Evolutionary conservation across 176 grass and related monocot species (phyloP), one percentile per base, ranked within the genome.

Genomic region (Coix lacrymajobi): DNA sequence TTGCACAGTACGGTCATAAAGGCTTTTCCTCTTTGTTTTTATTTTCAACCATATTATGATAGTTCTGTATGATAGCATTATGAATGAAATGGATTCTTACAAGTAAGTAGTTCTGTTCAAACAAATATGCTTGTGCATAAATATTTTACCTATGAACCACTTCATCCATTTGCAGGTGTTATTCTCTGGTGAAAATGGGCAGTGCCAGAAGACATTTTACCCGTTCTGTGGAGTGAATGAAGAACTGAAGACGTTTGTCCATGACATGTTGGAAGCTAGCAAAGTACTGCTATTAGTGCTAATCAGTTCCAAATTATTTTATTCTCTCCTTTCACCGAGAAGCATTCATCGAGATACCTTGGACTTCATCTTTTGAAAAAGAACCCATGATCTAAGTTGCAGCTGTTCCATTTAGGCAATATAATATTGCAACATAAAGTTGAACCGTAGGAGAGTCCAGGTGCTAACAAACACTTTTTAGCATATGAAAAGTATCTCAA

Each of bases 181-280:
- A 36, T 93, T 88, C 85, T 76, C 76, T 72, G 51, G 48, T 28
- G 90, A 93, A 74, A 85, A 81, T 68, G 96, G 91, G 31, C 71
- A 92, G 69, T 95, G 82, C 76, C 85, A 89, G 65, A 98, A 67
- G 33, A 92, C 91, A 8, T 98, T 98, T 80, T 88, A 95, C 79
- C 89, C 93, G 37, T 98, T 98, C 76, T 86, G 84, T 74, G 93
- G 96, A n/a, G 96, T 98, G 70, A 91, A 93, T 43, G 93, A 95
- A 86, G 93, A 98, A 82, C 54, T 98, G 56, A 98, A 93, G 85
- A 70, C 87, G 37, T 98, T 98, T 90, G 76, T 92, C 83, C 83
- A 85, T n/a, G 96, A 98, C 82, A 95, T 98, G 34, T 67, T 67
- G 62, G 85, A 83, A 32, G 75, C 89, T 87, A 86, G 38, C 73